These are phyloP conservation scores for Claviceps quebecensis DNA, from an alignment of 2,329 filamentous ascomycete species.

Conservation along the genomic window DNA sequence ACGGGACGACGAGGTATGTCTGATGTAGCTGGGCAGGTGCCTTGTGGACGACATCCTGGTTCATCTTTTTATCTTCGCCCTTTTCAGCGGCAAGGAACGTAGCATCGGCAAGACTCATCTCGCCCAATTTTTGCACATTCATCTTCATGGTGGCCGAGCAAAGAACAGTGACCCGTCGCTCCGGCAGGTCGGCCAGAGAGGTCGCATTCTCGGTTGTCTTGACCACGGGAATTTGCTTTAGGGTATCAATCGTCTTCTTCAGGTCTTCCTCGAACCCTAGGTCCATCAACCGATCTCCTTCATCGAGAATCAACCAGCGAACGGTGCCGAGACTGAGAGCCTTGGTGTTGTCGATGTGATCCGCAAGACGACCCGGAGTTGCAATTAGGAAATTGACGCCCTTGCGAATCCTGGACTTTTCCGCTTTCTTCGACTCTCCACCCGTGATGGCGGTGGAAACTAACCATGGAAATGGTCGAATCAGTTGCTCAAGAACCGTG, in stretches of 20 bases:
- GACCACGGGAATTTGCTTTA: slow-evolving; percentile 50
- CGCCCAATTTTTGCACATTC: slow-evolving; percentile 84
- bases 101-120: slow-evolving; percentile 89
- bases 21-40: slow-evolving; percentile 92
- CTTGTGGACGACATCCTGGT: slow-evolving; percentile 45
- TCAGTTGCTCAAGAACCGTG: slow-evolving; percentile 66
- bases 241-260: slow-evolving; percentile 67
- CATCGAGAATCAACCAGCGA: slow-evolving; percentile 86
- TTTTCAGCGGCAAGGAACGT: slow-evolving; percentile 65
- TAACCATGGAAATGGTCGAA: slow-evolving; percentile 86
- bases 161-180: slow-evolving; percentile 69
- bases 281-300: slow-evolving; percentile 97
- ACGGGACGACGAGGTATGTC: slow-evolving; percentile 71
- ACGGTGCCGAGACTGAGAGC: slow-evolving; percentile 78
- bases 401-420: slow-evolving; percentile 87
- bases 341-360: slow-evolving; percentile 88
- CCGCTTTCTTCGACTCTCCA: slow-evolving; percentile 58
- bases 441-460: slow-evolving; percentile 73
- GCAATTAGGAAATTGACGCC: slow-evolving; percentile 92
- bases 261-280: slow-evolving; percentile 93
- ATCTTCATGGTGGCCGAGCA: slow-evolving; percentile 98
- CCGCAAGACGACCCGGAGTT: slow-evolving; percentile 78
- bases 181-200: slow-evolving; percentile 50
- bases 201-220: slow-evolving; percentile 45
- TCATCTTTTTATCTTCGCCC: slow-evolving; percentile 29